Percentiles rank a stretch among this genome's conserved stretches.
phyloP scores from a whole-genome alignment of 2,329 filamentous ascomycete species.

The Alternaria gansuensis region DNA sequence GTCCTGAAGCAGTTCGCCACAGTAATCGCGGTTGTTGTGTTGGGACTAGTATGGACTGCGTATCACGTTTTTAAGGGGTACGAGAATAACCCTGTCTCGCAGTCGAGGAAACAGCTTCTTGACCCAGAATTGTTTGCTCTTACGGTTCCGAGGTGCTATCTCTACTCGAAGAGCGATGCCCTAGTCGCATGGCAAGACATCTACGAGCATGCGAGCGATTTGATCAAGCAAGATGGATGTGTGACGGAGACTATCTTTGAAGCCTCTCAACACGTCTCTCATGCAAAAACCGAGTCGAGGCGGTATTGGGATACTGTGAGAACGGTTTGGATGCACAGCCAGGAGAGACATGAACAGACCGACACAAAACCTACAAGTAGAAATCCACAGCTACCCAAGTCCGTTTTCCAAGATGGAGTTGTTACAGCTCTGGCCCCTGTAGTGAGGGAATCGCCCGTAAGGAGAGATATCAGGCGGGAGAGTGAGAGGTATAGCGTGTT shows the following conservation, averaged over 20 bases:
- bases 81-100: conserved; percentile 1
- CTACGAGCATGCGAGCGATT: neutral
- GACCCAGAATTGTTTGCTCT: neutral
- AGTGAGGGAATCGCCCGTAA: neutral
- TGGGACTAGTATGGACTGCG: neutral
- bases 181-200: conserved; percentile 5
- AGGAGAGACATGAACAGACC: neutral
- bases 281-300: neutral
- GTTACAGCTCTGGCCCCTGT: neutral
- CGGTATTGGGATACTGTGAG: conserved; percentile 1
- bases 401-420: neutral
- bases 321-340: neutral
- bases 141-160: conserved; percentile 2
- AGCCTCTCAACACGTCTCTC: neutral
- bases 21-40: neutral
- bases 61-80: conserved; percentile 3
- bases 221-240: neutral
- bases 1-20: neutral
- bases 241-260: neutral
- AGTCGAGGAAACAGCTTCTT: conserved; percentile 1
- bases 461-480: neutral
- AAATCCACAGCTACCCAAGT: neutral
- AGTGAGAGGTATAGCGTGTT: conserved; percentile 1
- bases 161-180: neutral
- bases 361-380: neutral